phyloP scores from a whole-genome alignment of 2,329 filamentous ascomycete species.

The Talaromyces sp. region DNA sequence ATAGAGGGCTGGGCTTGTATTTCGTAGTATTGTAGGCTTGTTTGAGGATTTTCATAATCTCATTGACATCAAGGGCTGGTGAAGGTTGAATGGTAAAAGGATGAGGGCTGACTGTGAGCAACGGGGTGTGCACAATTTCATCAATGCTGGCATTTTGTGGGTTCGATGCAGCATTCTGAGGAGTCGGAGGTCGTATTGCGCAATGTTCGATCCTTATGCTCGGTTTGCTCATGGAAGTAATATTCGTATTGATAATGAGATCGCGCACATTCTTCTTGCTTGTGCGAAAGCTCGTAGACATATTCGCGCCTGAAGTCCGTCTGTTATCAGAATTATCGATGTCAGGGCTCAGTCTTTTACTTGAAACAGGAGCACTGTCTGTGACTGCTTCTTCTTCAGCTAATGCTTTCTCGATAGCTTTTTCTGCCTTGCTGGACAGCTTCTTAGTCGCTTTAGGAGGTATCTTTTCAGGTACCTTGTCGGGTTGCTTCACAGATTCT shows the following conservation, averaged over 20 bases:
- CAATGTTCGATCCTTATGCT: conserved; percentile 34
- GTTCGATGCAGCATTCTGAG: conserved; percentile 25
- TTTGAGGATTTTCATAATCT: conserved; percentile 43
- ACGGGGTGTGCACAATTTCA: conserved; percentile 41
- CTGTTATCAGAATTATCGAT: not conserved
- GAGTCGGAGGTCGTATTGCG: conserved; percentile 37
- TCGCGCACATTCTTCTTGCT: conserved; percentile 38
- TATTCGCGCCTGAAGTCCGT: not conserved
- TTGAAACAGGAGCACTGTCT: not conserved
- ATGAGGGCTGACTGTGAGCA: conserved; percentile 30
- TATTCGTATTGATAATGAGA: conserved; percentile 40
- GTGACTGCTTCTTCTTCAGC: not conserved
- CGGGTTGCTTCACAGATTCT: not conserved
- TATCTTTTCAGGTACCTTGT: not conserved
- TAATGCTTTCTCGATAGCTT: not conserved
- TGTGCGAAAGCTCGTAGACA: conserved; percentile 19
- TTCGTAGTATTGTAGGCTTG: conserved; percentile 34
- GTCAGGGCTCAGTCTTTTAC: not conserved
- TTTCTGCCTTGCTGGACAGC: not conserved
- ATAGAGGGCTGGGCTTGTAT: conserved; percentile 27
- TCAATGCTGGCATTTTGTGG: conserved; percentile 36
- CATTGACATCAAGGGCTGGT: conserved; percentile 34
- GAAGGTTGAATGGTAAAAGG: conserved; percentile 24
- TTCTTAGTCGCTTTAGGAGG: not conserved
- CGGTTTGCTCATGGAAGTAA: conserved; percentile 32